phyloP scores from a whole-genome alignment of 129 eudicot genomes.

The Calendula officinalis region DNA sequence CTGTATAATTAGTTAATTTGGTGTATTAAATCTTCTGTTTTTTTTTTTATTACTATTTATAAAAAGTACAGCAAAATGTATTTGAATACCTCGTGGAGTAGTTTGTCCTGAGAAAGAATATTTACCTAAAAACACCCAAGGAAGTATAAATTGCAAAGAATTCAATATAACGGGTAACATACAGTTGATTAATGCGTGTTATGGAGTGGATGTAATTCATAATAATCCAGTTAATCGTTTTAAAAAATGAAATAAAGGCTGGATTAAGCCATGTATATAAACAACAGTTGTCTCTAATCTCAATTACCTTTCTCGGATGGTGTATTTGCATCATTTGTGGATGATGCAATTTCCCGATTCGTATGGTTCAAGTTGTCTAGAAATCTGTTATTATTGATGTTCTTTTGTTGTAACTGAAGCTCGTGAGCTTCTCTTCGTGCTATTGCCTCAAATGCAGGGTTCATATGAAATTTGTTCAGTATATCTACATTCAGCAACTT shows the following conservation, averaged over 20 bases:
- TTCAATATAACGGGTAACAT: neutral
- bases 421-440: constrained; percentile 66
- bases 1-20: constrained; percentile 30
- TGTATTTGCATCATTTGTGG: constrained; percentile 23
- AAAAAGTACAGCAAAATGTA: neutral
- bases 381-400: constrained; percentile 41
- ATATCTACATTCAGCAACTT: constrained; percentile 20
- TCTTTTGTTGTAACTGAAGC: constrained; percentile 36
- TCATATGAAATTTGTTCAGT: neutral
- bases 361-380: constrained; percentile 22
- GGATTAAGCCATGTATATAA: neutral
- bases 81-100: constrained; percentile 36
- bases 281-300: neutral
- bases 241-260: neutral
- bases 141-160: constrained; percentile 2
- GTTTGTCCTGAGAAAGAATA: constrained; percentile 42
- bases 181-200: neutral
- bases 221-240: neutral
- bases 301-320: constrained; percentile 54
- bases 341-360: constrained; percentile 12
- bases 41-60: neutral
- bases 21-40: neutral
- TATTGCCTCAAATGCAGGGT: constrained; percentile 60
- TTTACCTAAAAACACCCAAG: constrained; percentile 39
- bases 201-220: neutral